Evolutionary conservation across 208 protist genomes (phyloP).

Genomic region (Jaenimonas drosophilae): DNA sequence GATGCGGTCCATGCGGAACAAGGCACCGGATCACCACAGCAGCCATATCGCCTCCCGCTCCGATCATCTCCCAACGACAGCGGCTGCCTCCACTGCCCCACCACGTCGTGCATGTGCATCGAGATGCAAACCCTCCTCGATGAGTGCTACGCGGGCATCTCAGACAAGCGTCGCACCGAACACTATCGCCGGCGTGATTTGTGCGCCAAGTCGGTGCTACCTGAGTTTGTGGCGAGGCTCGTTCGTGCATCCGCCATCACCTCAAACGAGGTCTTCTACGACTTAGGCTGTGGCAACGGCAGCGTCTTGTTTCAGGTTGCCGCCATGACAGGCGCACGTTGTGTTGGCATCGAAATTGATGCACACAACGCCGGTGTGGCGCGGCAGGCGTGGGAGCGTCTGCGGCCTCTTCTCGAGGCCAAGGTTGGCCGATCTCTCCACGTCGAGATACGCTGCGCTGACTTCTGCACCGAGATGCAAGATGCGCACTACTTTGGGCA

Average conservation of each 20-base stretch:
- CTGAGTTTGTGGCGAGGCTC: slow-evolving; percentile 61
- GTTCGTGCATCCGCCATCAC: slow-evolving; percentile 25
- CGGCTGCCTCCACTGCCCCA: slow-evolving; percentile 45
- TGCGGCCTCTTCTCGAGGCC: slow-evolving; percentile 39
- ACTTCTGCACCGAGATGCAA: slow-evolving; percentile 47
- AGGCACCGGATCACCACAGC: slow-evolving; percentile 22
- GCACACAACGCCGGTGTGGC: slow-evolving; percentile 52
- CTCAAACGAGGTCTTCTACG: slow-evolving; percentile 52
- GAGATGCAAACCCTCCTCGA: slow-evolving; percentile 27
- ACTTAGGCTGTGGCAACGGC: slow-evolving; percentile 79
- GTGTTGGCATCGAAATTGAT: slow-evolving; percentile 76
- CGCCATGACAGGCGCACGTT: slow-evolving; percentile 48
- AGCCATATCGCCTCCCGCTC: slow-evolving; percentile 43
- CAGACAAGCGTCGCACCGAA: slow-evolving; percentile 35
- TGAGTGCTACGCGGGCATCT: slow-evolving; percentile 36
- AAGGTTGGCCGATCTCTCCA: slow-evolving; percentile 17
- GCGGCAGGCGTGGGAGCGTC: slow-evolving; percentile 26
- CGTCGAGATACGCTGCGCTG: slow-evolving; percentile 59
- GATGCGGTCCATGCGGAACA: slow-evolving; percentile 10
- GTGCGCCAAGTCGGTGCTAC: slow-evolving; percentile 84
- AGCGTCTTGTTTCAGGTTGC: slow-evolving; percentile 85
- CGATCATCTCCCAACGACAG: slow-evolving; percentile 26
- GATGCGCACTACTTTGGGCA: slow-evolving; percentile 16
- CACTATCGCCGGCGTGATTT: slow-evolving; percentile 29
- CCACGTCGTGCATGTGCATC: slow-evolving; percentile 28